These are phyloP conservation scores for Sphaerulina musiva DNA, from an alignment of 2,329 filamentous ascomycete species.

Conservation along the genomic window DNA sequence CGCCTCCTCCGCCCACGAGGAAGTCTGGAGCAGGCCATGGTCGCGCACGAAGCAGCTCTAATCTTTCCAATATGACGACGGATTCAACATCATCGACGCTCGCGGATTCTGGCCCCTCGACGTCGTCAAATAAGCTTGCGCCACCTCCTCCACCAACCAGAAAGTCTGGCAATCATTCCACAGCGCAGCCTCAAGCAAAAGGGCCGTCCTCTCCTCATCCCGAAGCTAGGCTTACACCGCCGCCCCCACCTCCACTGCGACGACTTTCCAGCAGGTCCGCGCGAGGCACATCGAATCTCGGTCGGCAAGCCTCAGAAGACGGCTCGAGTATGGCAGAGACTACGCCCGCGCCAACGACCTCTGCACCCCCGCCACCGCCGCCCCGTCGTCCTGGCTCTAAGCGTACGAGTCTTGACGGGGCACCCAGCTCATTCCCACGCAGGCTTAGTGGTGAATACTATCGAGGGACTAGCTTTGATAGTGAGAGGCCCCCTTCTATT, in stretches of 20 bases:
- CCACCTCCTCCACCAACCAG: slow-evolving; percentile 31
- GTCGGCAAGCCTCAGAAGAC: slow-evolving; percentile 20
- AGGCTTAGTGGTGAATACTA: slow-evolving; percentile 16
- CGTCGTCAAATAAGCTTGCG: slow-evolving; percentile 15
- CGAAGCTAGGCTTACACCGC: slow-evolving; percentile 19
- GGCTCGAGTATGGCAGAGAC: slow-evolving; percentile 5
- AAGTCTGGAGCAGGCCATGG: slow-evolving; percentile 26
- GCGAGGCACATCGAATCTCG: slow-evolving; percentile 13
- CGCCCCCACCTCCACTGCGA: slow-evolving; percentile 24
- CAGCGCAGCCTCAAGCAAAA: background rate
- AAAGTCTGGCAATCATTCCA: slow-evolving; percentile 12
- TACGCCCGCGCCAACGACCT: slow-evolving; percentile 4
- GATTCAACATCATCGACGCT: slow-evolving; percentile 8
- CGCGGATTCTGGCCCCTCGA: slow-evolving; percentile 12
- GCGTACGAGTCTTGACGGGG: slow-evolving; percentile 23
- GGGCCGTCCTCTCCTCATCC: slow-evolving; percentile 4
- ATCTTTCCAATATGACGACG: slow-evolving; percentile 21
- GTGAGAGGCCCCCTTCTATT: slow-evolving; percentile 20
- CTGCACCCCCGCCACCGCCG: slow-evolving; percentile 30
- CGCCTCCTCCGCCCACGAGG: slow-evolving; percentile 44
- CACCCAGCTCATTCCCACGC: slow-evolving; percentile 11
- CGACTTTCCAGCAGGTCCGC: slow-evolving; percentile 23
- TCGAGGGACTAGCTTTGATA: slow-evolving; percentile 24
- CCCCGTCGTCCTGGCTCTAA: slow-evolving; percentile 23
- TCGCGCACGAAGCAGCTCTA: slow-evolving; percentile 26